Conservation (phyloP, 2,329 filamentous ascomycete species). For the Beauveria sp. region DNA sequence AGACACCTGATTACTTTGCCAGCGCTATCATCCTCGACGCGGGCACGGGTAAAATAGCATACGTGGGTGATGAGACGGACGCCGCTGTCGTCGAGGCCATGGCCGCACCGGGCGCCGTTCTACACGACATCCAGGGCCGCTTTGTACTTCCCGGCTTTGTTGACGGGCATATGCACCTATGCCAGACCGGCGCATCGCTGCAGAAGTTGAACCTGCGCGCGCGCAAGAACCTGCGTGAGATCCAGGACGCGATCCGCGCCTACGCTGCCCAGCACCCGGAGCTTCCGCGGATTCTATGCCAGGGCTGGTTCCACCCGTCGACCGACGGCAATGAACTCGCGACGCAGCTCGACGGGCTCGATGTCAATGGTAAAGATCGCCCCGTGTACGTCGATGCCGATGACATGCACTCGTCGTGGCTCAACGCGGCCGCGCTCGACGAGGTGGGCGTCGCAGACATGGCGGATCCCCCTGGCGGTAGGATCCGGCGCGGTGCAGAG, state of each 20-base stretch:
- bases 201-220: slow-evolving; percentile 36
- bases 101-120: background rate
- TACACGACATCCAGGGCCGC: slow-evolving; percentile 17
- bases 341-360: slow-evolving; percentile 35
- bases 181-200: slow-evolving; percentile 40
- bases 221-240: slow-evolving; percentile 36
- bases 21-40: background rate
- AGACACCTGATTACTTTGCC: background rate
- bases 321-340: slow-evolving; percentile 30
- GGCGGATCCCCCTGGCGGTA: slow-evolving; percentile 34
- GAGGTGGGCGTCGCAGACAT: slow-evolving; percentile 36
- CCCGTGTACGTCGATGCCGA: slow-evolving; percentile 45
- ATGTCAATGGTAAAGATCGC: slow-evolving; percentile 23
- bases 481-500: slow-evolving; percentile 33
- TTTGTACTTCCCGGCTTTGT: slow-evolving; percentile 42
- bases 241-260: slow-evolving; percentile 31
- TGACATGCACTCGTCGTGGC: slow-evolving; percentile 45
- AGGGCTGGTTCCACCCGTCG: slow-evolving; percentile 40
- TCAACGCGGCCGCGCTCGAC: slow-evolving; percentile 37
- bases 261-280: slow-evolving; percentile 34
- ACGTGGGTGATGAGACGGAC: slow-evolving; percentile 8
- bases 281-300: slow-evolving; percentile 36
- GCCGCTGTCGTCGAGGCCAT: background rate
- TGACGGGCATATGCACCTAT: slow-evolving; percentile 45
- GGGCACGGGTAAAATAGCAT: background rate